Evolutionary conservation across 305 asterid genomes (phyloP), one percentile per base, ranked within the genome.

Genomic region (Galium porrigens): DNA sequence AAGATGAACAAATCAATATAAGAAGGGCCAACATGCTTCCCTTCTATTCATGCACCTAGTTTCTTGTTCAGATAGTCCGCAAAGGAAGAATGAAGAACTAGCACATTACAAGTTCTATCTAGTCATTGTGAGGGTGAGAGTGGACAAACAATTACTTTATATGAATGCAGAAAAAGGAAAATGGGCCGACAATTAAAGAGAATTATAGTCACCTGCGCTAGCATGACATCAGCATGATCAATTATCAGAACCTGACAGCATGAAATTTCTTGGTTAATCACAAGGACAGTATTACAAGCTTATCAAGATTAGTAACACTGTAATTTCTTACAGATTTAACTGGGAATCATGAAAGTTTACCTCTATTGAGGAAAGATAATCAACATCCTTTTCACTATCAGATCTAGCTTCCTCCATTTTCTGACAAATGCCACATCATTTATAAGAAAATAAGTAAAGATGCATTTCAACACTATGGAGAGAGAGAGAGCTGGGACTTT

Each of bases 301-400:
- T 10, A 53, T 54, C 15, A 54, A 33, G 51, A 71, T 61, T 62
- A 51, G 25, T 60, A 58, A 29, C 56, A 57, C 46, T 17, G 3
- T 51, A 6, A 29, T 17, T 6, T 65, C 62, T n/a, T 41, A 27
- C 32, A 62, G 37, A 46, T n/a, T 20, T 20, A 14, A 12, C 36
- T 10, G 2, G 44, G 33, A 42, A 49, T 54, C 63, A 65, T 49
- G 18, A 64, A 0, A 48, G 3, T 39, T 69, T 76, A 91, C 98
- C 88, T 91, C 98, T 67, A 91, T 82, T 6, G 98, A 91, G 67
- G 96, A 91, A 73, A 91, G 90, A 84, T 84, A 91, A 84, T 91
- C 96, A 20, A 88, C 83, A 75, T 91, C 95, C 70, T 88, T 87
- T 67, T 82, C 97, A 71, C 85, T 86, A 63, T 63, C 82, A 46